phyloP scores from a whole-genome alignment of 176 grass and related monocot genomes.

The Carex parvula region DNA sequence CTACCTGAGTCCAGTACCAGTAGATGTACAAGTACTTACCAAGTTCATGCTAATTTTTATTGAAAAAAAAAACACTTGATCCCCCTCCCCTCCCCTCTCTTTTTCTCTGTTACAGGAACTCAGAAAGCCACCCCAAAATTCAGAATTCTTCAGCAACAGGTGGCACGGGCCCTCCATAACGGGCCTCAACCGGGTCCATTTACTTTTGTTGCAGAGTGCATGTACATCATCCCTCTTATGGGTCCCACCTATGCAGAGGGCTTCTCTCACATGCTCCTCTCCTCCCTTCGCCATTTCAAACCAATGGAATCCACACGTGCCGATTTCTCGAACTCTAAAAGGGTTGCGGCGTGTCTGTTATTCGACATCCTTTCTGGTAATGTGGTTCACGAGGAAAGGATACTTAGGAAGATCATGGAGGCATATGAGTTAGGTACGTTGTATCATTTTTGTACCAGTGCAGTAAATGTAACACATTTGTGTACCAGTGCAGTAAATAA shows the following conservation, averaged over 20 bases:
- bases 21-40: not conserved
- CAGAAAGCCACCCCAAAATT: conserved; percentile 84
- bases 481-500: not conserved
- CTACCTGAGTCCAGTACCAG: not conserved
- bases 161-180: conserved; percentile 62
- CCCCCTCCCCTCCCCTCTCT: not conserved
- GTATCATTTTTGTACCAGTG: not conserved
- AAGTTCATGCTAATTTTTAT: not conserved
- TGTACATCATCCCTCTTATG: conserved; percentile 78
- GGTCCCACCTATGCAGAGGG: conserved; percentile 68
- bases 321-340: conserved; percentile 78
- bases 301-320: conserved; percentile 35
- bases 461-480: too few species aligned
- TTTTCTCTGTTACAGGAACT: conserved; percentile 50
- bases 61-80: not conserved
- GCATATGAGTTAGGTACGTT: conserved; percentile 54
- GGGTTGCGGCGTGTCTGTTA: conserved; percentile 47
- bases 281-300: conserved; percentile 70
- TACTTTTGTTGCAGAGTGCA: conserved; percentile 82
- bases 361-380: conserved; percentile 60
- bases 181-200: conserved; percentile 79
- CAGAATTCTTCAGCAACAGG: conserved; percentile 62
- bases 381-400: conserved; percentile 67
- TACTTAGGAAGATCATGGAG: conserved; percentile 83
- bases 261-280: conserved; percentile 85